Percentiles rank a stretch among this genome's conserved stretches.
phyloP scores from a whole-genome alignment of 768 basidiomycete species.

The Astraeus odoratus region DNA sequence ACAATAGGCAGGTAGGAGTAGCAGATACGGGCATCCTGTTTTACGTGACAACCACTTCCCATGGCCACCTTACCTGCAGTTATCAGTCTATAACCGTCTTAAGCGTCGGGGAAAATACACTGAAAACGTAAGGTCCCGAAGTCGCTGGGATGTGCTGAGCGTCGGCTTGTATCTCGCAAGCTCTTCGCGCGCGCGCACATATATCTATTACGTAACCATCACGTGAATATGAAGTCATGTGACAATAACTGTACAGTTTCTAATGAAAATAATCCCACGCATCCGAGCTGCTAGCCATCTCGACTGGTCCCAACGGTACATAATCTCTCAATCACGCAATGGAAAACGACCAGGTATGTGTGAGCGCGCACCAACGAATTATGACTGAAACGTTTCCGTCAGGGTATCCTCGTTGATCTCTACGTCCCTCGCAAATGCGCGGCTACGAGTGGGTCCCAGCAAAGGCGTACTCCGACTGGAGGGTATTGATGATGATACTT shows the following conservation, averaged over 20 bases:
- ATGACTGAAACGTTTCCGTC: constrained; percentile 5
- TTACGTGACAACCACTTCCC: no score
- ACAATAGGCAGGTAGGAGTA: no score
- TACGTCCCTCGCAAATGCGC: constrained; percentile 99
- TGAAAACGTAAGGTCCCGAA: no score
- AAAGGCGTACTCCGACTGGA: not conserved
- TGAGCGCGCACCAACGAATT: not conserved
- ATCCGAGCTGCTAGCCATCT: constrained; percentile 4
- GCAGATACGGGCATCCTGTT: no score
- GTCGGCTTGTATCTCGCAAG: no score
- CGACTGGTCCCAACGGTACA: not conserved
- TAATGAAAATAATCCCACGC: constrained; percentile 22
- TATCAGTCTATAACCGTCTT: no score
- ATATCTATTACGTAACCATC: not conserved
- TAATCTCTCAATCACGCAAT: constrained; percentile 37
- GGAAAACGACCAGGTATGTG: constrained; percentile 86
- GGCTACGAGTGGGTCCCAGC: constrained; percentile 75
- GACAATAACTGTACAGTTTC: constrained; percentile 26
- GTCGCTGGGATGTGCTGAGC: no score
- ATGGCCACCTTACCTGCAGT: no score
- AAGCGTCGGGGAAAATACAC: no score
- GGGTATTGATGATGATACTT: constrained; percentile 3
- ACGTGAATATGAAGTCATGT: not conserved
- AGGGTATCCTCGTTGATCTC: constrained; percentile 99
- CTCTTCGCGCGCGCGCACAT: no score